These are phyloP conservation scores for Phalaenopsis hybrid DNA, from an alignment of 116 monocot species.

Conservation along the genomic window DNA sequence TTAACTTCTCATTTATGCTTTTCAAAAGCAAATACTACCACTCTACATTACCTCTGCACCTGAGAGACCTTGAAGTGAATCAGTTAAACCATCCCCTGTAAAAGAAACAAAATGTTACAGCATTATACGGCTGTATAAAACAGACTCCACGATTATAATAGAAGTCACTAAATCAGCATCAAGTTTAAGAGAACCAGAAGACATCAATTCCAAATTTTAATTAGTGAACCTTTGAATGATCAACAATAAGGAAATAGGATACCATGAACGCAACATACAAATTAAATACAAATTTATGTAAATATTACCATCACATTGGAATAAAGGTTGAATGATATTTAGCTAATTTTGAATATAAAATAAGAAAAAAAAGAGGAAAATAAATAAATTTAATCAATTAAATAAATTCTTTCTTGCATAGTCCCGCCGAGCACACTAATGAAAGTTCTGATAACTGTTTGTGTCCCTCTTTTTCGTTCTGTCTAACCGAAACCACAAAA, in stretches of 20 bases:
- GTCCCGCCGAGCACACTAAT: too few species aligned
- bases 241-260: background rate
- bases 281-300: background rate
- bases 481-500: too few species aligned
- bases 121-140: background rate
- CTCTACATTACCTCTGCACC: slow-evolving; percentile 51
- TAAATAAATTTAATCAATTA: too few species aligned
- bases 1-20: background rate
- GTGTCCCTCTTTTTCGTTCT: too few species aligned
- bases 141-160: background rate
- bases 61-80: slow-evolving; percentile 71
- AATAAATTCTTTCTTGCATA: too few species aligned
- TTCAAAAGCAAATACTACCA: background rate
- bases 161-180: background rate
- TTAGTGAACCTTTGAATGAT: background rate
- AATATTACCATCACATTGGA: too few species aligned
- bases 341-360: background rate
- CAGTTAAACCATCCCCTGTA: slow-evolving; percentile 80
- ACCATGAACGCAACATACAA: background rate
- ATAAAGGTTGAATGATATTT: background rate
- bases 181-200: background rate
- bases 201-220: background rate
- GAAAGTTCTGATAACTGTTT: too few species aligned
- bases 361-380: background rate
- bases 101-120: slow-evolving; percentile 1